These are phyloP conservation scores for Triangularia verruculosa DNA, from an alignment of 2,329 filamentous ascomycete species.

Conservation along the genomic window DNA sequence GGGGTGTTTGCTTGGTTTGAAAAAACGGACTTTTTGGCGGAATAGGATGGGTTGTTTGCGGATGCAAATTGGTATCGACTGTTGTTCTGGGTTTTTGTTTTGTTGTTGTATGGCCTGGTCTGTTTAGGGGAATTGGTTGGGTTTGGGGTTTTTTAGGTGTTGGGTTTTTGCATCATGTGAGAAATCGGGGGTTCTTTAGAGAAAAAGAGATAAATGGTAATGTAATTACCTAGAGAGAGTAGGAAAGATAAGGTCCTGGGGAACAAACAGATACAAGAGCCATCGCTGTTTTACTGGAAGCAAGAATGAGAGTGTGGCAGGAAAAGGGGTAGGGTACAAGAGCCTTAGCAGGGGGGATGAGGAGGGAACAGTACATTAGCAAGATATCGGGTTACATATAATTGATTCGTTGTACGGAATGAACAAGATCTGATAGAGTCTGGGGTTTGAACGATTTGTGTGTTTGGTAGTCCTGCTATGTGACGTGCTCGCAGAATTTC, in stretches of 20 bases:
- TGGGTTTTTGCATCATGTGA: conserved; percentile 1
- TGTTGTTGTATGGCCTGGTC: neutral
- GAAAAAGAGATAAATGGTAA: neutral
- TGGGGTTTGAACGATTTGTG: too few relatives aligned
- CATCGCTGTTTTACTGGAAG: neutral
- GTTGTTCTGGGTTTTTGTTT: neutral
- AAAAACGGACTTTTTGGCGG: too few relatives aligned
- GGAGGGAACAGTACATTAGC: neutral
- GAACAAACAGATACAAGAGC: conserved; percentile 4
- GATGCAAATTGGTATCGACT: too few relatives aligned
- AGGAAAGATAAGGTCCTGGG: conserved; percentile 13
- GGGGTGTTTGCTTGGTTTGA: too few relatives aligned
- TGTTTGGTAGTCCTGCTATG: too few relatives aligned
- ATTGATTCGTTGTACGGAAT: too few relatives aligned
- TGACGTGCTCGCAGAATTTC: too few relatives aligned
- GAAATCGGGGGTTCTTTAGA: neutral
- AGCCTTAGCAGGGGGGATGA: too few relatives aligned
- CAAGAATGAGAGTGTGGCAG: neutral
- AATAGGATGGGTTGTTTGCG: too few relatives aligned
- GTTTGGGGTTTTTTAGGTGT: neutral
- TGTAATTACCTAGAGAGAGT: neutral
- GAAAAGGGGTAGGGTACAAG: too few relatives aligned
- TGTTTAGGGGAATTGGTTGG: neutral
- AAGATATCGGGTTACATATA: too few relatives aligned
- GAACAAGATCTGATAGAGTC: too few relatives aligned